Conservation (phyloP, 148 eudicot species). For the Rhododendron ovatum region DNA sequence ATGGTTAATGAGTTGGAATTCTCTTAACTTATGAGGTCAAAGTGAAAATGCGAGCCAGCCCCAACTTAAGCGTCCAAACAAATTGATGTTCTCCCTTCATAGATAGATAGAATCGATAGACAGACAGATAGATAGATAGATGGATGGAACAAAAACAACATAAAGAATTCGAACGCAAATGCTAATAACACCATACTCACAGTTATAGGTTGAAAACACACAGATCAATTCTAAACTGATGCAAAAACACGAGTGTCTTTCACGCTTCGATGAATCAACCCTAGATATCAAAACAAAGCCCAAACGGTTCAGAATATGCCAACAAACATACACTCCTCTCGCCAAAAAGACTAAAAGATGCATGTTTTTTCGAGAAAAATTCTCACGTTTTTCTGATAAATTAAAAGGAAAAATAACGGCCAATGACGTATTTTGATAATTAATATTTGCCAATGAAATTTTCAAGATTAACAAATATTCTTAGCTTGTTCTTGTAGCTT, state of each 20-base stretch:
- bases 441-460: too few species aligned
- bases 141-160: neutral
- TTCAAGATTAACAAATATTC: too few species aligned
- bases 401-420: too few species aligned
- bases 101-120: too few species aligned
- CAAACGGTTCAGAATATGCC: neutral
- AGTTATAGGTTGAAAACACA: neutral
- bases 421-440: too few species aligned
- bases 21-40: neutral
- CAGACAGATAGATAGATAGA: neutral
- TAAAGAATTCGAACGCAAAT: neutral
- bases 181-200: neutral
- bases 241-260: neutral
- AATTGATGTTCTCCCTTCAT: too few species aligned
- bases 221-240: neutral
- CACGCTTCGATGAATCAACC: neutral
- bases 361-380: neutral
- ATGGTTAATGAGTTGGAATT: neutral
- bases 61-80: neutral
- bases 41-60: neutral
- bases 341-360: neutral
- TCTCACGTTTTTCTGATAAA: too few species aligned
- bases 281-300: neutral
- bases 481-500: too few species aligned
- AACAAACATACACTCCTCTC: neutral